A percentile compares a stretch with the other conserved stretches of the same genome.
phyloP scores from a whole-genome alignment of 116 monocot species.

The Posidonia oceanica region DNA sequence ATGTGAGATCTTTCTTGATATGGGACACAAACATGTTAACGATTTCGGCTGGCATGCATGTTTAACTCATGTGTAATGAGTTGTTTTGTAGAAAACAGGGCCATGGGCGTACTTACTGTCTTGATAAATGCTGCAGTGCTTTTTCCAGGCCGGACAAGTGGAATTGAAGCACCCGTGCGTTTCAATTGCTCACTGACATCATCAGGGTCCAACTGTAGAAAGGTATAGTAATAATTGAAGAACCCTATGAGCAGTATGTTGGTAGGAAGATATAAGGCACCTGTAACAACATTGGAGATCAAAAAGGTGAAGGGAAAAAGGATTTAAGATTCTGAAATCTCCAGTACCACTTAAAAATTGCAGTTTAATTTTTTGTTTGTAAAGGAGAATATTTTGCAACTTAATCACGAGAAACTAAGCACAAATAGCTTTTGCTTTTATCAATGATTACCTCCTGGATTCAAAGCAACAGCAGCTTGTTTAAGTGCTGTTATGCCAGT shows the following conservation, averaged over 20 bases:
- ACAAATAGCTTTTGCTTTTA: neutral
- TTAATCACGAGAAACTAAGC: no score
- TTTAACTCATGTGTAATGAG: no score
- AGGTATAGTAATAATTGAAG: conserved; percentile 98
- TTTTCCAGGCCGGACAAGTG: conserved; percentile 91
- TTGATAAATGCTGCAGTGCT: conserved; percentile 88
- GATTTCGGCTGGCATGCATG: no score
- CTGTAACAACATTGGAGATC: conserved; percentile 18
- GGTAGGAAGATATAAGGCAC: conserved; percentile 78
- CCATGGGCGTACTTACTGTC: conserved; percentile 38
- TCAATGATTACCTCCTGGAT: conserved; percentile 64
- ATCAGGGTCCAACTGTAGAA: conserved; percentile 97
- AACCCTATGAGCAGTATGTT: conserved; percentile 94
- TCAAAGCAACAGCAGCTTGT: conserved; percentile 75
- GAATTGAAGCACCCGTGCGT: conserved; percentile 97
- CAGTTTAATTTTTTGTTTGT: no score
- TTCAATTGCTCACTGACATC: conserved; percentile 98
- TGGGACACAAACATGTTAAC: no score
- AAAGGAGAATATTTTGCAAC: no score
- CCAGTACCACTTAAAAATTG: no score
- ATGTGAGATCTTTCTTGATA: no score
- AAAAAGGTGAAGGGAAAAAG: neutral
- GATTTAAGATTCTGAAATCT: neutral
- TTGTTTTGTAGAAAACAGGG: neutral
- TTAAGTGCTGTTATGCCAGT: conserved; percentile 82